A percentile compares a stretch with the other conserved stretches of the same genome.
Evolutionary conservation across 2,329 filamentous ascomycete genomes (phyloP).

Genomic region (Aspergillus clavatus): DNA sequence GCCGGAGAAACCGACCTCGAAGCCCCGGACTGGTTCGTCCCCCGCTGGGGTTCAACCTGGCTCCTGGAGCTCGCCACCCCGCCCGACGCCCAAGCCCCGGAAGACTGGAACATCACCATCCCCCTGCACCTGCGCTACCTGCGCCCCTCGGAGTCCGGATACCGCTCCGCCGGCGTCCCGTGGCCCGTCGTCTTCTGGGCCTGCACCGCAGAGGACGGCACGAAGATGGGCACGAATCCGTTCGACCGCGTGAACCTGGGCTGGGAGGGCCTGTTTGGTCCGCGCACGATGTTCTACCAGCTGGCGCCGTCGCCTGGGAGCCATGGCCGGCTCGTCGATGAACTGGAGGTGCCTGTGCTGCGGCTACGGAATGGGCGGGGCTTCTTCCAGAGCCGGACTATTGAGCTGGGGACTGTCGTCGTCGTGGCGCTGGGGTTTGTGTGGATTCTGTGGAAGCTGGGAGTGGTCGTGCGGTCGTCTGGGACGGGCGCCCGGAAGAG

Average conservation of each 20-base stretch:
- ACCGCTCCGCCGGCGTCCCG: conserved; percentile 57
- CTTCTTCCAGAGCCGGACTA: conserved; percentile 30
- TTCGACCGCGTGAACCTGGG: conserved; percentile 84
- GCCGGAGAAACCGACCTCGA: conserved; percentile 81
- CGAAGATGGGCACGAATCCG: conserved; percentile 69
- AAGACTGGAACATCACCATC: conserved; percentile 47
- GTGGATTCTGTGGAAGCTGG: conserved; percentile 64
- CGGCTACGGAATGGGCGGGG: conserved; percentile 49
- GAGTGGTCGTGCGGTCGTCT: conserved; percentile 23
- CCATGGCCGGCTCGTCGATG: conserved; percentile 45
- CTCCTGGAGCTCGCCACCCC: conserved; percentile 68
- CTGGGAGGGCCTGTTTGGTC: conserved; percentile 74
- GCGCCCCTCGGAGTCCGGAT: conserved; percentile 54
- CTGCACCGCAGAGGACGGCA: conserved; percentile 57
- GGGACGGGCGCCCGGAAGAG: conserved; percentile 12
- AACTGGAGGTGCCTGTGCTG: conserved; percentile 62
- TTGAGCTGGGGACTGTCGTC: conserved; percentile 53
- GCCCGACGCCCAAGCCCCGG: conserved; percentile 1
- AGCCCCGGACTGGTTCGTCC: conserved; percentile 74
- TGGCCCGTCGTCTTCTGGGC: conserved; percentile 90
- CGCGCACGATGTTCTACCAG: conserved; percentile 79
- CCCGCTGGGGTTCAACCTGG: conserved; percentile 72
- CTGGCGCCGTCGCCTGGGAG: conserved; percentile 49
- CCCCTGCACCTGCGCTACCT: conserved; percentile 86
- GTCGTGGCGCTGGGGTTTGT: conserved; percentile 60